These are phyloP conservation scores for Stephanodiscus minutulus DNA, from an alignment of 108 stramenopile genomes.

Conservation along the genomic window DNA sequence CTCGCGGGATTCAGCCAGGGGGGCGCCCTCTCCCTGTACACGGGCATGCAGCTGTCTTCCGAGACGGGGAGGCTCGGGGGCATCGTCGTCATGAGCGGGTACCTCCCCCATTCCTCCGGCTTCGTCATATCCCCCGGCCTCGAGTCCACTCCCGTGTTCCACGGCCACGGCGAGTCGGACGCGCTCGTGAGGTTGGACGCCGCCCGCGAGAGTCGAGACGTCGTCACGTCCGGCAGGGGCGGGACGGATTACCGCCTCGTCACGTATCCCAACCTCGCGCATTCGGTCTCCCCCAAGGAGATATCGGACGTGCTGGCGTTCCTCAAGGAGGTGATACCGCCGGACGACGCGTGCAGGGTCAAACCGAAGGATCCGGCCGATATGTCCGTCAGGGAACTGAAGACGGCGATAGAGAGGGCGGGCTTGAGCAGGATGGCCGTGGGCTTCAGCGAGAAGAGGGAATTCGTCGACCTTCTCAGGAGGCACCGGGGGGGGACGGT, in stretches of 20 bases:
- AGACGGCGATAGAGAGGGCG: slow-evolving; percentile 87
- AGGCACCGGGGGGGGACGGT: slow-evolving; percentile 70
- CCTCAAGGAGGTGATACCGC: slow-evolving; percentile 68
- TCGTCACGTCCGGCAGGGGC: slow-evolving; percentile 54
- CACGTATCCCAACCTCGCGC: slow-evolving; percentile 75
- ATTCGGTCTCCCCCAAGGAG: slow-evolving; percentile 80
- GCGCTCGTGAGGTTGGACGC: slow-evolving; percentile 73
- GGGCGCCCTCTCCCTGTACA: slow-evolving; percentile 85
- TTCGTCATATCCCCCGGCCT: slow-evolving; percentile 65
- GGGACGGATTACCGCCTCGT: slow-evolving; percentile 73
- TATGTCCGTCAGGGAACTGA: slow-evolving; percentile 92
- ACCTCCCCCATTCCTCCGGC: slow-evolving; percentile 73
- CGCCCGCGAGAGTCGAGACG: slow-evolving; percentile 73
- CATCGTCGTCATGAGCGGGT: slow-evolving; percentile 85
- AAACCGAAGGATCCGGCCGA: slow-evolving; percentile 77
- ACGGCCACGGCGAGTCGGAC: slow-evolving; percentile 90
- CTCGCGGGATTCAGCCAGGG: slow-evolving; percentile 95
- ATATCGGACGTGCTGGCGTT: slow-evolving; percentile 68
- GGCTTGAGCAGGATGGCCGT: slow-evolving; percentile 75
- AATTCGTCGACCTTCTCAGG: slow-evolving; percentile 84
- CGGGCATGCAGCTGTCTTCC: slow-evolving; percentile 79
- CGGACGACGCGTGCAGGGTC: slow-evolving; percentile 61
- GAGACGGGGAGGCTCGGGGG: slow-evolving; percentile 71
- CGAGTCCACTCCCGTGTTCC: slow-evolving; percentile 75
- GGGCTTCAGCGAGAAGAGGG: slow-evolving; percentile 91